Evolutionary conservation across 1,284 basidiomycete species (phyloP), one percentile per base, ranked within the genome.

Genomic region (Clitocybe nebularis): DNA sequence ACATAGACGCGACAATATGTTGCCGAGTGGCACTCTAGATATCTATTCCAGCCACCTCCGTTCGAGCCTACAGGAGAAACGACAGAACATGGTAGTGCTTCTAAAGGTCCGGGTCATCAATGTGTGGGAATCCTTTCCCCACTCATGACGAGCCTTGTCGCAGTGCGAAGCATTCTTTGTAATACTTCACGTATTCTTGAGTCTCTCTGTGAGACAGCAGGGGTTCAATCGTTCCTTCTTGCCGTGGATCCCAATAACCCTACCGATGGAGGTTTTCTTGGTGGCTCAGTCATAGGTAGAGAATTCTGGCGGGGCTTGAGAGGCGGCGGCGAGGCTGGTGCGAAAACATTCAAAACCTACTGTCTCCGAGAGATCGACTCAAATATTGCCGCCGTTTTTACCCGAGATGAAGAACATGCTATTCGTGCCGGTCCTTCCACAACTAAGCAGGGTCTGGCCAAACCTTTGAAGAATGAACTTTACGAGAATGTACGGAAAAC

Each of bases 301-400:
- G 78, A 82, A 43, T 84, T 79, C 50, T 84, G 81, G 80, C 64
- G 79, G 13, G 71, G 72, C 3, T 56, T 80, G 39, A 62, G 80
- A 45, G 68, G 72, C 16, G 80, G 81, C 7, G 81, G 81, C 3
- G 67, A 71, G 8, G 53, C 65, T 13, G 81, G 81, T 2, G 77
- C 75, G 34, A 70, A 68, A 47, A 63, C 72, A 2, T 81, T 84
- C 64, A 76, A 73, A 50, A 49, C 62, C 3, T 63, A 71, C 41
- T 79, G 73, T 50, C 36, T 62, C 14, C 47, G 48, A 20, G 46
- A 50, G 13, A 29, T 50, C 25, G 46, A 53, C 43, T 51, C 55
- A 55, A 28, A 58, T 57, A 38, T 16, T 46, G 5, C 32, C 8
- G 11, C 45, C 32, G 29, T 43, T 16, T 14, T 32, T 24, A 39